Evolutionary conservation across 495 filamentous ascomycete species (phyloP).

Genomic region (Xylaria scruposa): DNA sequence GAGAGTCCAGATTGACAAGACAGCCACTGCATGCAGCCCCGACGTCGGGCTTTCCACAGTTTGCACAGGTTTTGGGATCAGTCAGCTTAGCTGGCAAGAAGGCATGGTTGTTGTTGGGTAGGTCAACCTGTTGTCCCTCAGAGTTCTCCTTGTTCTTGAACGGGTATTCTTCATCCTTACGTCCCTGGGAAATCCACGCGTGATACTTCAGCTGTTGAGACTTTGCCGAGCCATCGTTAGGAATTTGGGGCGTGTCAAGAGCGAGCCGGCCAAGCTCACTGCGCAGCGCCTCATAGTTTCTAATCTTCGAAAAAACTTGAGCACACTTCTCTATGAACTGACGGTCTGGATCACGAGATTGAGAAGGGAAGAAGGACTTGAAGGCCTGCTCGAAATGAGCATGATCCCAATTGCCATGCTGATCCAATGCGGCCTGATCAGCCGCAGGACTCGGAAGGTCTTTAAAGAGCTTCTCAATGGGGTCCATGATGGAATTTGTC

Average conservation of each 20-base stretch:
- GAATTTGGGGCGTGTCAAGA: constrained; percentile 4
- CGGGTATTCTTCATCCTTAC: constrained; percentile 14
- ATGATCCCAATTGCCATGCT: neutral
- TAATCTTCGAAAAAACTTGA: neutral
- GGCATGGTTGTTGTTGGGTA: neutral
- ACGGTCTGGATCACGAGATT: constrained; percentile 3
- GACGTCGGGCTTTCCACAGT: constrained; percentile 8
- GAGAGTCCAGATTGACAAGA: constrained; percentile 5
- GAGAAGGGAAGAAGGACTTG: neutral
- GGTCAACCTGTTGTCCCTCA: neutral
- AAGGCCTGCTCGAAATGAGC: neutral
- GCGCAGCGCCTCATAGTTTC: neutral
- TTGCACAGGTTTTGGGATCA: constrained; percentile 13
- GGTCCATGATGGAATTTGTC: constrained; percentile 8
- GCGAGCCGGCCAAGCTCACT: constrained; percentile 11
- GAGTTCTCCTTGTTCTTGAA: constrained; percentile 4
- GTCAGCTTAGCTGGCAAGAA: constrained; percentile 13
- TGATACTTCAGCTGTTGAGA: constrained; percentile 11
- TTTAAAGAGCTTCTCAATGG: constrained; percentile 16
- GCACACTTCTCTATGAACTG: neutral
- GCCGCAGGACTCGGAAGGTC: constrained; percentile 8
- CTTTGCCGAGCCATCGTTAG: constrained; percentile 8
- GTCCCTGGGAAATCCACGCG: constrained; percentile 14
- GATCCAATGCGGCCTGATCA: neutral
- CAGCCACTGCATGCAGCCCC: constrained; percentile 10